Evolutionary conservation across 2,329 filamentous ascomycete species (phyloP), one percentile per base, ranked within the genome.

Genomic region (Biscogniauxia sp.): DNA sequence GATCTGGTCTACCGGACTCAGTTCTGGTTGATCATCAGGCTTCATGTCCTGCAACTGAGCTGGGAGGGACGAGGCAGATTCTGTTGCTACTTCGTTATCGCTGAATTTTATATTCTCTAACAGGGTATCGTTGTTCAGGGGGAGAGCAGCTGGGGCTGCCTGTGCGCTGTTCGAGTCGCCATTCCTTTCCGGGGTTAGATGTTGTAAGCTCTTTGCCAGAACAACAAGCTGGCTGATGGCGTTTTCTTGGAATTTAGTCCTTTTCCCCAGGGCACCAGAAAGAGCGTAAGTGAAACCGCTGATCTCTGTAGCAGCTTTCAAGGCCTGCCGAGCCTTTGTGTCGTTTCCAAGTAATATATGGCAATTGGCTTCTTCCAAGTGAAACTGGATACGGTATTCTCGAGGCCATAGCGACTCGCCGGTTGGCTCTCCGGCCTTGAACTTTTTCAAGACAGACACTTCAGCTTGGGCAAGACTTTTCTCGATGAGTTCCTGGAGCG

Each of bases 51-150:
- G 81, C 28, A 99, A 77, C 2, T 81, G 76, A 1, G 80, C 63
- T 0, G 93, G 87, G 0, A 97, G 75, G 5, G 74, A 68, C 1
- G 76, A 69, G 0, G 72, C 67, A 2, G 73, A 51, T 23, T 55
- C 67, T 8, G 73, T 64, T 49, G 73, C 69, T 49, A 73, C 69
- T 5, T 76, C 75, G 1, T 79, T 72, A 58, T 87, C 84, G 0
- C 86, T 84, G 70, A 97, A 99, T 0, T 89, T 83, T 49, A 99
- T 94, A 2, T 87, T 85, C 73, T 99, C 95, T 1, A 98, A 81
- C 0, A 99, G 82, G 0, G 95, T 98, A 72, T 99, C 95, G 69
- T 99, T 91, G 71, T 98, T 96, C 3, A 98, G 79, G 41, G 90
- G 84, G 15, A 98, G 74, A 2, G 89, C 88, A 67, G 89, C 84